Conservation (phyloP, 345 rosid species). For the Gossypium bickii region DNA sequence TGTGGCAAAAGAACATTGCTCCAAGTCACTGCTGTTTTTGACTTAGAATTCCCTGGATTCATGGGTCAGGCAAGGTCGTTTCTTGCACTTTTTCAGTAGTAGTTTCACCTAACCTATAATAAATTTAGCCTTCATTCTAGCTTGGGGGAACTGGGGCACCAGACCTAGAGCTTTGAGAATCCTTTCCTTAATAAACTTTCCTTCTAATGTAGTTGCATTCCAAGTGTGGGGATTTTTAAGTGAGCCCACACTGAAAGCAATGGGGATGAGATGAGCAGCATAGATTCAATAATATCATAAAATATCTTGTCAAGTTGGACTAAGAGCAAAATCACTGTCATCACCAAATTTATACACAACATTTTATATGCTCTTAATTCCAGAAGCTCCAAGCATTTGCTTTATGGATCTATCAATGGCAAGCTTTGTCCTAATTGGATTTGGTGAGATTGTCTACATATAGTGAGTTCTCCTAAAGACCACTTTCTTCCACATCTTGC, state of each 20-base stretch:
- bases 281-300: background rate
- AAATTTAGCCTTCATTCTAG: background rate
- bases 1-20: background rate
- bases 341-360: background rate
- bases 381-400: background rate
- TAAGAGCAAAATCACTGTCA: background rate
- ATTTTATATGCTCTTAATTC: background rate
- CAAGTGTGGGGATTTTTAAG: background rate
- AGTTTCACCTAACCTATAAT: conserved; percentile 1
- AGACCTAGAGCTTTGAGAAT: background rate
- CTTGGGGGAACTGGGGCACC: background rate
- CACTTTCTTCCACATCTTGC: too few species aligned
- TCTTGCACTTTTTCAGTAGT: background rate
- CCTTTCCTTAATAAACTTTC: background rate
- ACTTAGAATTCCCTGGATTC: background rate
- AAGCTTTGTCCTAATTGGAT: background rate
- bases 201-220: background rate
- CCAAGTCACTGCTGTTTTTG: background rate
- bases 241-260: background rate
- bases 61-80: background rate
- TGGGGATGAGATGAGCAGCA: background rate
- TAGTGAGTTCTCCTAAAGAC: too few species aligned
- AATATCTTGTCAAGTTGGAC: conserved; percentile 28
- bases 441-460: too few species aligned
- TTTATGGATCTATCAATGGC: background rate